A percentile compares a stretch with the other conserved stretches of the same genome.
Evolutionary conservation across 1,284 basidiomycete species (phyloP).

Genomic region (Rhodotorula mucilaginosa): DNA sequence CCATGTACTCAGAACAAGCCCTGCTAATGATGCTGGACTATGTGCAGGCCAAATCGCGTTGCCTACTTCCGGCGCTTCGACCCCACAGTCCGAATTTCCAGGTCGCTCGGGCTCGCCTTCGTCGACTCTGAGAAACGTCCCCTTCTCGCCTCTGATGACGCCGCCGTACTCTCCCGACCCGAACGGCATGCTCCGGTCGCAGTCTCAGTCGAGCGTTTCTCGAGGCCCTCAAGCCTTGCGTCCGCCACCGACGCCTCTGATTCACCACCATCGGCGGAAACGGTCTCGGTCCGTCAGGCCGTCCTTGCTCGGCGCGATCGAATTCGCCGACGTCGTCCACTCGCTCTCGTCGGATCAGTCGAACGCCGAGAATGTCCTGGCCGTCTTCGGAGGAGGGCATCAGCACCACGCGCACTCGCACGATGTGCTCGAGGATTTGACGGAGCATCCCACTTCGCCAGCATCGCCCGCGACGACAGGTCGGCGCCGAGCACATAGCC

Average conservation of each 20-base stretch:
- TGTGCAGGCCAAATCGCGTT: slow-evolving; percentile 8
- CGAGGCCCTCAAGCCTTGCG: background rate
- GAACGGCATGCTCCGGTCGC: slow-evolving; percentile 7
- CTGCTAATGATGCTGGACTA: background rate
- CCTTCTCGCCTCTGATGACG: slow-evolving; percentile 1
- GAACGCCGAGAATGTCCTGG: slow-evolving; percentile 23
- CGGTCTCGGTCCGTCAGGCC: slow-evolving; percentile 33
- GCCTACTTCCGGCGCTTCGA: slow-evolving; percentile 22
- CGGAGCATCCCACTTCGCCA: background rate
- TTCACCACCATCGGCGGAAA: slow-evolving; percentile 9
- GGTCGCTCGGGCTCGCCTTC: slow-evolving; percentile 8
- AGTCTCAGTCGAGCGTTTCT: background rate
- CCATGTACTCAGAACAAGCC: background rate
- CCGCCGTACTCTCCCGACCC: slow-evolving; percentile 5
- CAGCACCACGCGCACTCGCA: slow-evolving; percentile 22
- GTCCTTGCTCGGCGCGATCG: slow-evolving; percentile 85
- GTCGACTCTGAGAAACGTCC: slow-evolving; percentile 16
- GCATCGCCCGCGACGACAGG: background rate
- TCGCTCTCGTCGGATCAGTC: slow-evolving; percentile 59
- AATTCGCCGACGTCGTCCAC: slow-evolving; percentile 84
- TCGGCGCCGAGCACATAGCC: background rate
- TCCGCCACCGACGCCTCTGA: slow-evolving; percentile 5
- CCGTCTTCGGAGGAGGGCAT: slow-evolving; percentile 32
- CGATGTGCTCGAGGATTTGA: slow-evolving; percentile 1
- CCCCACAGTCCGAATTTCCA: slow-evolving; percentile 3